Base-by-base conservation (phyloP, 2,329 filamentous ascomycete species). In the Hyphodiscus sp. region DNA sequence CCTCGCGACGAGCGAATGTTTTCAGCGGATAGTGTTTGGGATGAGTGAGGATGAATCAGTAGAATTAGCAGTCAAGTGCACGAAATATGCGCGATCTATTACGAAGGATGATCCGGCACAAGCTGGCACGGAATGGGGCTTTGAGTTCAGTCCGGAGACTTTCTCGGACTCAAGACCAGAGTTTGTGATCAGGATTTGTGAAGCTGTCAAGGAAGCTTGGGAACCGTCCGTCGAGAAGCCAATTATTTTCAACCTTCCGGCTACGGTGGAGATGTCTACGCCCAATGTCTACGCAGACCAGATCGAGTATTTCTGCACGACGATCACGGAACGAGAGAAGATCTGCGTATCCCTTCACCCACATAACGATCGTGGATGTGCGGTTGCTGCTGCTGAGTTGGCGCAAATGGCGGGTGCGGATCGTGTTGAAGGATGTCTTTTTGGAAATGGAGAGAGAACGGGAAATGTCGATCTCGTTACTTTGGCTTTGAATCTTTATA, bases 361-460 rank as follows among this genome's bases (percentile, higher is more conserved):
- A 9, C 92, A 99, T 73, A 97, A 97, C 68, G 94, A 97, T 70
- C 81, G 94, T 58, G 92, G 92, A 20, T 95, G 88, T 59, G 91
- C 89, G 2, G 83, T 94, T 16, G 92, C 92, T 0, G 91, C 91
- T 0, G 88, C 92, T 10, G 92, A 97, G 69, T 73, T 97, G 65
- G 92, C 87, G 7, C 91, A 96, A 71, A 96, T 97, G 91, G 94
- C 91, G 18, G 94, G 92, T 51, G 94, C 91, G 38, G 89, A 96
- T 71, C 78, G 94, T 68, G 92, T 97, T 15, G 92, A 97, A 71
- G 92, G 92, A 45, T 96, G 90, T 59, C 77, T 96, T 41, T 95
- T 96, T 67, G 91, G 91, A 50, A 97, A 97, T 63, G 92, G 94
- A 55, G 92, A 99, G 77, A 78, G 94, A 59, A 97, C 92, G 0